Evolutionary conservation across 1,284 basidiomycete genomes (phyloP).

Genomic region (Leccinum subspadiceum): DNA sequence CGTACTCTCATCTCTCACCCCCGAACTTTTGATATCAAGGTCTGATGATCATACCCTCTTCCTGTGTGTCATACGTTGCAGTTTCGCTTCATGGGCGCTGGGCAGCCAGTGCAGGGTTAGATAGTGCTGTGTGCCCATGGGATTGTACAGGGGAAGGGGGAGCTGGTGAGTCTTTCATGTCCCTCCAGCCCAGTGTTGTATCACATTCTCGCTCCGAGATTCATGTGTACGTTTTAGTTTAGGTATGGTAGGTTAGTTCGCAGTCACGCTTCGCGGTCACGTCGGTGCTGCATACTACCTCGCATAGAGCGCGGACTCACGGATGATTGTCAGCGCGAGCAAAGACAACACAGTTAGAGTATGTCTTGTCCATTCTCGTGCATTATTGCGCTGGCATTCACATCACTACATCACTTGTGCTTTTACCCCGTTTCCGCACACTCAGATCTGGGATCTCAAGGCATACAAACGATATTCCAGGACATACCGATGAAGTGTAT

Average conservation of each 20-base stretch:
- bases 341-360: conserved; percentile 97
- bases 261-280: conserved; percentile 85
- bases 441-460: conserved; percentile 92
- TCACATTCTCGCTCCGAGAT: neutral
- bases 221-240: neutral
- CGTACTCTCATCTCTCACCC: conserved; percentile 60
- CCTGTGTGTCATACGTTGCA: conserved; percentile 92
- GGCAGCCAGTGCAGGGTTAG: conserved; percentile 91
- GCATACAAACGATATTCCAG: conserved; percentile 94
- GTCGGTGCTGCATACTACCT: conserved; percentile 77
- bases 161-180: conserved; percentile 7
- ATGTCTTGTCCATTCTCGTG: conserved; percentile 19
- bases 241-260: conserved; percentile 88
- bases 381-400: neutral
- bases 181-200: neutral
- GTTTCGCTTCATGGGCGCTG: conserved; percentile 94
- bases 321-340: conserved; percentile 89
- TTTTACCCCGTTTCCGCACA: neutral
- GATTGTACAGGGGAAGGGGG: conserved; percentile 44
- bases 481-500: conserved; percentile 97
- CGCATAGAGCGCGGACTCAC: conserved; percentile 93
- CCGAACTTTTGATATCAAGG: conserved; percentile 90
- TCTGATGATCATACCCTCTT: conserved; percentile 96
- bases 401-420: neutral
- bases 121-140: conserved; percentile 94